These are phyloP conservation scores for Dendrothele bispora DNA, from an alignment of 768 basidiomycete species.

Conservation along the genomic window DNA sequence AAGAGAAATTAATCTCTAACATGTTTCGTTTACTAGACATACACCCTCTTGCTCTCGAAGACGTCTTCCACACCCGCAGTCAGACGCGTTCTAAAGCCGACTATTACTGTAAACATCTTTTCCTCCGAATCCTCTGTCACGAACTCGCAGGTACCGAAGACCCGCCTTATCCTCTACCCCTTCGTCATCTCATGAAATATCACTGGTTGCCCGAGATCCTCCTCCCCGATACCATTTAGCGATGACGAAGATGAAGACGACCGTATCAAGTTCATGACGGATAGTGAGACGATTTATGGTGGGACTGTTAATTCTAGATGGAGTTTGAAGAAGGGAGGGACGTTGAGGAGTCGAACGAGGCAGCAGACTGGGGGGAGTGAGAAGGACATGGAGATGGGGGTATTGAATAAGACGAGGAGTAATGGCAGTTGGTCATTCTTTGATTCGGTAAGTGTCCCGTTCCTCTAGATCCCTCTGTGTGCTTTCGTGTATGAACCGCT, in stretches of 20 bases:
- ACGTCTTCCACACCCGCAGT: conserved; percentile 56
- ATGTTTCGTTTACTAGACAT: too few relatives aligned
- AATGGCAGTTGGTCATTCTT: too few relatives aligned
- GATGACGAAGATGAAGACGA: conserved; percentile 4
- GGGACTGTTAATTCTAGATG: conserved; percentile 19
- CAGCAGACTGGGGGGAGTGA: too few relatives aligned
- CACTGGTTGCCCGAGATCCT: conserved; percentile 29
- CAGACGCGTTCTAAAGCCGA: conserved; percentile 66
- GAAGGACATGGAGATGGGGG: conserved; percentile 14
- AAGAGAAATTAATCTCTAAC: background rate
- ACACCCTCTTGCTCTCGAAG: conserved; percentile 62
- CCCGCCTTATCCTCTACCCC: background rate
- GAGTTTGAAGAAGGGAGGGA: too few relatives aligned
- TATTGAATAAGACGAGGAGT: conserved; percentile 7
- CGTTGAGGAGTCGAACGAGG: conserved; percentile 8
- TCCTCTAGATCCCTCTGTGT: too few relatives aligned
- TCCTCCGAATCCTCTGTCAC: conserved; percentile 68
- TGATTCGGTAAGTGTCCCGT: too few relatives aligned
- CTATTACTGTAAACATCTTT: conserved; percentile 70
- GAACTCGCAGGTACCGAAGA: conserved; percentile 42
- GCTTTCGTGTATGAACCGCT: too few relatives aligned
- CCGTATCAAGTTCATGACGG: conserved; percentile 20
- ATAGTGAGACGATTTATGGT: conserved; percentile 27
- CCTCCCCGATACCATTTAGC: conserved; percentile 37
- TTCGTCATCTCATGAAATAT: background rate